These are phyloP conservation scores for Lepraria neglecta DNA, from an alignment of 495 filamentous ascomycete species.

Conservation along the genomic window DNA sequence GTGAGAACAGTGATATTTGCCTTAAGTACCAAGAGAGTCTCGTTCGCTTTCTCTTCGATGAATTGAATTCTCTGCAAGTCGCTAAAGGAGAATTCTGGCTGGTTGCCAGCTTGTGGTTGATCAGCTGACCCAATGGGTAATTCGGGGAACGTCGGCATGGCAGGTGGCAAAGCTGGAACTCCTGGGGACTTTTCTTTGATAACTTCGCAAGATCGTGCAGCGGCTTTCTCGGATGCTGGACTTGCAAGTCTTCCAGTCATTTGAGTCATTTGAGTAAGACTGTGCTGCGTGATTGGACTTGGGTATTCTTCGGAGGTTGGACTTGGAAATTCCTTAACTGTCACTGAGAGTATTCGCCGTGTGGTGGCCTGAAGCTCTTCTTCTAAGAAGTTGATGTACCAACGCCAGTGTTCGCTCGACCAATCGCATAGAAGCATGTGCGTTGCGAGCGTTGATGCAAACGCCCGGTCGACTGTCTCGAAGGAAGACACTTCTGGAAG, in stretches of 20 bases:
- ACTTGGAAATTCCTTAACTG: conserved; percentile 22
- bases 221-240: neutral
- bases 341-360: conserved; percentile 28
- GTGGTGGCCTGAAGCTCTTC: conserved; percentile 30
- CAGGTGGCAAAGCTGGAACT: neutral
- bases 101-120: neutral
- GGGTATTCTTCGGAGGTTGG: neutral
- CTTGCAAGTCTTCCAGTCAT: no score
- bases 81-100: conserved; percentile 31
- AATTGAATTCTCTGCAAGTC: conserved; percentile 38
- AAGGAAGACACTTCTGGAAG: conserved; percentile 22
- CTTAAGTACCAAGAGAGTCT: conserved; percentile 34
- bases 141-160: neutral
- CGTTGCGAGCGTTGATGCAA: conserved; percentile 33
- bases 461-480: conserved; percentile 25
- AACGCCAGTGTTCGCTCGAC: conserved; percentile 41
- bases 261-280: neutral
- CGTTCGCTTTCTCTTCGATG: conserved; percentile 38
- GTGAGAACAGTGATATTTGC: conserved; percentile 35
- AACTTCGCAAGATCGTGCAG: no score
- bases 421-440: conserved; percentile 41
- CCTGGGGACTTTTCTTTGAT: no score
- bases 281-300: neutral
- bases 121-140: neutral
- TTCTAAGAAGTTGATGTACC: conserved; percentile 42